phyloP scores from a whole-genome alignment of 1,139 yeast genomes.

The Trichomonascaceae sp. region DNA sequence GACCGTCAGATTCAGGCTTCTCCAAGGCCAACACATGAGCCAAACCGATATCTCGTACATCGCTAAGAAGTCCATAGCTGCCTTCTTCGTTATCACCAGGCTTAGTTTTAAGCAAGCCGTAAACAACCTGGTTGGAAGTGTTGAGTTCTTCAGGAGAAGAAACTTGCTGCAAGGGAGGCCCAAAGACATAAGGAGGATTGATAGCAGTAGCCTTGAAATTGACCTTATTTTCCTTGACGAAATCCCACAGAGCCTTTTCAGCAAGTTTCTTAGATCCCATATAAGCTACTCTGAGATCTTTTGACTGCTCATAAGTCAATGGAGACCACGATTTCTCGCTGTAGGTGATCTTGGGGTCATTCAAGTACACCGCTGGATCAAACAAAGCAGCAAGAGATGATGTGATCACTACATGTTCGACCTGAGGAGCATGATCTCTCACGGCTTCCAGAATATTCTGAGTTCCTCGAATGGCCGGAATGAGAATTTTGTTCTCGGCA shows the following conservation, averaged over 20 bases:
- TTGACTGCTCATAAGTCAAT: conserved; percentile 38
- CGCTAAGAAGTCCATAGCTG: conserved; percentile 29
- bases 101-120: conserved; percentile 20
- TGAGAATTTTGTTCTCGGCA: conserved; percentile 35
- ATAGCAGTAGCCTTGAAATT: conserved; percentile 24
- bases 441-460: conserved; percentile 39
- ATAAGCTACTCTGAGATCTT: conserved; percentile 2
- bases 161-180: conserved; percentile 38
- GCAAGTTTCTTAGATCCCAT: conserved; percentile 1
- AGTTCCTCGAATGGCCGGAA: conserved; percentile 52
- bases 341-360: conserved; percentile 32
- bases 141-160: conserved; percentile 25
- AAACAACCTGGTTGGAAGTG: conserved; percentile 26
- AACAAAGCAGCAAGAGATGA: conserved; percentile 46
- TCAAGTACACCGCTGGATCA: conserved; percentile 24
- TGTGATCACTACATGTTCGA: conserved; percentile 48
- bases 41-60: conserved; percentile 49
- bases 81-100: conserved; percentile 9
- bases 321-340: conserved; percentile 41
- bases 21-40: conserved; percentile 45
- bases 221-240: neutral
- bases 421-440: conserved; percentile 41
- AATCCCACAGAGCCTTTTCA: neutral
- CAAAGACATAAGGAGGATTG: conserved; percentile 45
- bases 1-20: conserved; percentile 29